Percentiles rank a stretch among this genome's conserved stretches.
Conservation (phyloP, 2,329 filamentous ascomycete genomes). For the Pseudonectria buxi region DNA sequence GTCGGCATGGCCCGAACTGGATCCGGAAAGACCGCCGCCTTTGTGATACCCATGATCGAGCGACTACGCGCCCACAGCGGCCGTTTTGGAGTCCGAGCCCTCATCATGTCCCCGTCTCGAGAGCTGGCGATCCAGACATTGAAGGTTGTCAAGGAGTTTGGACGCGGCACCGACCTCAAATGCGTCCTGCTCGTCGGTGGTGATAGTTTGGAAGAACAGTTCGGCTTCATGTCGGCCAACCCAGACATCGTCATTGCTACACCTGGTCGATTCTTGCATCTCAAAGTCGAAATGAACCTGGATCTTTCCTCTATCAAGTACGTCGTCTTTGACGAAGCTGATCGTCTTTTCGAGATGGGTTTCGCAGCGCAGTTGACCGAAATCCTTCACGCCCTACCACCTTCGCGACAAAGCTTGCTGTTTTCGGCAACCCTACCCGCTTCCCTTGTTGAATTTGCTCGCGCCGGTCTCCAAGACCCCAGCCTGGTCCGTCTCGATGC, state of each 20-base stretch:
- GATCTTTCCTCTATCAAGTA: conserved; percentile 89
- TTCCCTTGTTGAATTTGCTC: conserved; percentile 90
- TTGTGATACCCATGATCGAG: conserved; percentile 98
- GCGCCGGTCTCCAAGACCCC: conserved; percentile 88
- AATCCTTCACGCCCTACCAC: conserved; percentile 81
- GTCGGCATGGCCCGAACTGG: conserved; percentile 99
- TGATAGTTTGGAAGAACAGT: conserved; percentile 93
- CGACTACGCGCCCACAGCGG: conserved; percentile 81
- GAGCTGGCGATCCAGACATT: conserved; percentile 92
- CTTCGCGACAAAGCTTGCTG: conserved; percentile 78
- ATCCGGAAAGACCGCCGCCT: conserved; percentile 96
- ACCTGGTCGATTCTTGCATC: conserved; percentile 88
- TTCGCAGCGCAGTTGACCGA: conserved; percentile 90
- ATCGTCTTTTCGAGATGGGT: conserved; percentile 97
- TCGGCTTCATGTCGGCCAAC: conserved; percentile 84
- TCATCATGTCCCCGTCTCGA: conserved; percentile 87
- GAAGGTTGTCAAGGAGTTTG: conserved; percentile 93
- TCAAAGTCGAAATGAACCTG: conserved; percentile 93
- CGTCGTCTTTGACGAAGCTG: conserved; percentile 95
- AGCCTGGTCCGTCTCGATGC: conserved; percentile 84
- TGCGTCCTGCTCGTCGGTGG: conserved; percentile 88
- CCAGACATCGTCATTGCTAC: conserved; percentile 97
- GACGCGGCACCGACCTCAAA: conserved; percentile 83
- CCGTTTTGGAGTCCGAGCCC: conserved; percentile 74
- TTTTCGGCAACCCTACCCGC: conserved; percentile 95